Base-by-base conservation (phyloP, 23 red algal species). In the Gracilaria domingensis region DNA sequence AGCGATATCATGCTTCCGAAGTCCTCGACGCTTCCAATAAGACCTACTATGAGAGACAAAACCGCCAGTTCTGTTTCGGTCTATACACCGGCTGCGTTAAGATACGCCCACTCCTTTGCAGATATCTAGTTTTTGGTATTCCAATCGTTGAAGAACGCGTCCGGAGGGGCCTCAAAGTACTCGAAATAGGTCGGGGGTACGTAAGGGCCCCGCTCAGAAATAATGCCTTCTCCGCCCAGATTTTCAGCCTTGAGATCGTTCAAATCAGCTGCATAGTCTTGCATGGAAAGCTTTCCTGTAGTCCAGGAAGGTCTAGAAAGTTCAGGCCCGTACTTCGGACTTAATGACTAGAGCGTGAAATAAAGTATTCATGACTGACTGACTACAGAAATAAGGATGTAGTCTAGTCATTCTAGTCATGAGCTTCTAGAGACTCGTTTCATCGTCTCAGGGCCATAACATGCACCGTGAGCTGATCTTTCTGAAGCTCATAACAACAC, bases 31-130 rank as follows among this genome's bases (percentile, higher is more conserved):
- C 5, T 39, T 14, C 13, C 29, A 12, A 6, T 80, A 8, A 5
- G 7, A 42, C 6, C 6, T 39, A 4, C 4, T 32, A 16, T 51
- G 11, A 80, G 24, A 51, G n/a, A n/a, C n/a, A n/a, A n/a, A n/a
- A n/a, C n/a, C n/a, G 34, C 34, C 26, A 80, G 38, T 48, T 6
- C 75, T 34, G 65, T 70, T 24, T 70, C 65, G 20, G 40, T 32
- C 75, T 39, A 80, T 34, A 80, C 75, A 11, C 34, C 75, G 9
- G 75, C 39, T 14, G 36, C 75, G 50, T 80, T 80, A 20, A 80
- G 25, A 40, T 18, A 80, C 38, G 38, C 36, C 75, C 75, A 51
- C 38, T 80, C 75, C 40, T 80, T 80, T 3, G 40, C 75, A 16
- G 75, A 80, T 42, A 36, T 16, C 20, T 39, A 21, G 75, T 80